Percentiles rank a stretch among this genome's conserved stretches.
These are phyloP conservation scores for Penicillium ochrochloron DNA, from an alignment of 495 filamentous ascomycete species.

Conservation along the genomic window DNA sequence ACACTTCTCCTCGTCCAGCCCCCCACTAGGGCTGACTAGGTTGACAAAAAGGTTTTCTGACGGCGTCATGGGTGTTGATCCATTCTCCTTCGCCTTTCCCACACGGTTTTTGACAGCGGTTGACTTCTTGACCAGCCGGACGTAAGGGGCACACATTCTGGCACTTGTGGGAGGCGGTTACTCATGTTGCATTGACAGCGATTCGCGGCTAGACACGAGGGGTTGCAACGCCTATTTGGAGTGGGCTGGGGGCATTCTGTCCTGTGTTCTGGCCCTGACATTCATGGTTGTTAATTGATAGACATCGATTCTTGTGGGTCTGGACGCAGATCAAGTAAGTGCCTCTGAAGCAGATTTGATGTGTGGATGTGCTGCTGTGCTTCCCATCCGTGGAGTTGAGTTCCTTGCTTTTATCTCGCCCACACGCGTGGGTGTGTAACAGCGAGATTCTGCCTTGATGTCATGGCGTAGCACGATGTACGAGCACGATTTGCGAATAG, in stretches of 20 bases:
- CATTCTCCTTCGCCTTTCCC: neutral
- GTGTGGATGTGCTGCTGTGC: neutral
- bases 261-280: neutral
- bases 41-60: conserved; percentile 17
- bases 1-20: neutral
- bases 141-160: conserved; percentile 15
- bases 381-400: neutral
- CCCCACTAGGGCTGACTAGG: conserved; percentile 13
- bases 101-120: conserved; percentile 6
- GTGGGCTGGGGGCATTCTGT: neutral
- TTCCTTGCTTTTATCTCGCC: neutral
- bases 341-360: neutral
- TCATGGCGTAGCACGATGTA: neutral
- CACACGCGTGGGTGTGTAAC: neutral
- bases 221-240: conserved; percentile 15
- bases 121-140: conserved; percentile 8
- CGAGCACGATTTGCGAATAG: neutral
- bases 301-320: neutral
- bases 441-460: neutral
- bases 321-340: neutral
- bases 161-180: neutral
- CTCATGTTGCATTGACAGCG: neutral
- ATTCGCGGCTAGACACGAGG: neutral
- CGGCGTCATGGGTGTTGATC: conserved; percentile 9
- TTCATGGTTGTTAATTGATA: neutral